Base-by-base conservation (phyloP, 257 asterid species). In the Leonotis leonurus region DNA sequence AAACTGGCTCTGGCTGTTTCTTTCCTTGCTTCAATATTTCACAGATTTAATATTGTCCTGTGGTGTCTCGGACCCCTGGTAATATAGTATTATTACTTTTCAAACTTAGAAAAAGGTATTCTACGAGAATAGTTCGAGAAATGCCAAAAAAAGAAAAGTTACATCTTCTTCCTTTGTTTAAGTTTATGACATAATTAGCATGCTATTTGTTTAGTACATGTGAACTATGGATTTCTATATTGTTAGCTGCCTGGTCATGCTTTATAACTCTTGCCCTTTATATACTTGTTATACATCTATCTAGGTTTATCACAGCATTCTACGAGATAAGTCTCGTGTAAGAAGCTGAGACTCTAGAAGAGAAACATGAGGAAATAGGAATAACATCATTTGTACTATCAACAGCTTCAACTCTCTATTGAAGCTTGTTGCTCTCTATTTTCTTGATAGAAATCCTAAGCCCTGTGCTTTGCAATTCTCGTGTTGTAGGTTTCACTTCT, bases 401-500 rank as follows among this genome's bases (percentile, higher is more conserved):
- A n/a, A n/a, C n/a, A n/a, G n/a, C n/a, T n/a, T n/a, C n/a, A n/a
- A n/a, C n/a, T n/a, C n/a, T 22, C 5, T 18, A 3, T 27, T 8
- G 29, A 40, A 7, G 55, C 67, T 29, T 14, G 22, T 21, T 10
- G n/a, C 13, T 18, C 0, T 25, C 16, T n/a, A n/a, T n/a, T 30
- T n/a, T 3, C 43, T 40, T 63, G 39, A 46, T 64, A 30, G 22
- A 56, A 36, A 48, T 71, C 30, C 9, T n/a, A n/a, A n/a, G n/a
- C n/a, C n/a, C n/a, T 54, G 24, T 27, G 16, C n/a, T 12, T 2
- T 26, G 55, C 6, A 14, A n/a, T 20, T 36, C 13, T 24, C 36
- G 8, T 60, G 21, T 50, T 69, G 57, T 35, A 88, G 96, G 94
- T 88, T 67, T 83, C 89, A 20, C 87, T 85, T 72, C 80, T 88